Base-by-base conservation (phyloP, 2,329 filamentous ascomycete species). In the Blastomyces emzantsi region DNA sequence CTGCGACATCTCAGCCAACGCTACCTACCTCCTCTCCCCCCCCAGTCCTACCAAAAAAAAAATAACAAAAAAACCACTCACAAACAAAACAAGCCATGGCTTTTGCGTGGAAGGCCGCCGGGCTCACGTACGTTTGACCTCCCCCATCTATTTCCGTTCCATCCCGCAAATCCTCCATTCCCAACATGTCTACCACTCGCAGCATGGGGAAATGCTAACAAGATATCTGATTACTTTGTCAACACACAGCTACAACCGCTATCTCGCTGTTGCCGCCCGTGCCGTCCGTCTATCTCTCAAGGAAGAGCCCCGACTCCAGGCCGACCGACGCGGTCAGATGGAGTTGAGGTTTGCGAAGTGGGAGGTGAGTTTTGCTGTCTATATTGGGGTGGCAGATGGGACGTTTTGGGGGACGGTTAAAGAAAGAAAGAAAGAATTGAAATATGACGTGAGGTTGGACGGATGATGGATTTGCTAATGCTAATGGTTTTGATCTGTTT, bases 21-120 rank as follows among this genome's bases (percentile, higher is more conserved):
- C 54, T 39, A 11, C 30, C 54, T 51, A n/a, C 30, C 30, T 41
- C 54, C 41, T 47, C 57, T 15, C 28, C 49, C 28, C 60, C 28
- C n/a, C 36, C 49, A 49, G 2, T 22, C 15, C 66, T 66, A 64
- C 63, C 17, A 3, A 66, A 65, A 62, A 66, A 61, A 9, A n/a
- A 17, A 36, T 66, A 65, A 3, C 66, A 65, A 62, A 66, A 61
- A 9, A n/a, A 17, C 8, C 66, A 65, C 64, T 65, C 66, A 64
- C 66, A 65, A 67, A 70, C 68, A 69, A 69, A 25, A 65, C 69
- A 76, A 85, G 90, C 85, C 82, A 99, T 97, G 94, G 84, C 89
- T 82, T 93, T 92, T 83, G 90, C 92, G 78, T 99, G 93, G 94
- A 97, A 97, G 90, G 87, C 92, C 77, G 90, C 94, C 79, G 94